A percentile compares a stretch with the other conserved stretches of the same genome.
Evolutionary conservation across 2,329 filamentous ascomycete species (phyloP).

Genomic region (Calonectria ilicicola): DNA sequence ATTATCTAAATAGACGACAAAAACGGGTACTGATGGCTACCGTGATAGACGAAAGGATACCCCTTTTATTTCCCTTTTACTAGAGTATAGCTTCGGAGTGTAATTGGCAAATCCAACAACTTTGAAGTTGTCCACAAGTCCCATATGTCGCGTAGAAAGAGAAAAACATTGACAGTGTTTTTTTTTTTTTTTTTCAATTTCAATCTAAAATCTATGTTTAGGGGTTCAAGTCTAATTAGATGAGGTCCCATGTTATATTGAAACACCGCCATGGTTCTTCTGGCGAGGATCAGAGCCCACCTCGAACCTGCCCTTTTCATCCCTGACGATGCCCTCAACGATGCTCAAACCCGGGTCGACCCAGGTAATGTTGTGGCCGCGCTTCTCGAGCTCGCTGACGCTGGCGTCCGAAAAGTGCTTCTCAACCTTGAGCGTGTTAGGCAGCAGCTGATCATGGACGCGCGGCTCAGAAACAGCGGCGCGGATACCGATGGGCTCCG

Average conservation of each 20-base stretch:
- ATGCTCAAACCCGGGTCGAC: constrained; percentile 72
- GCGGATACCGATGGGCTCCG: constrained; percentile 64
- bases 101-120: constrained; percentile 12
- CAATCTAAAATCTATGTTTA: not conserved
- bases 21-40: constrained; percentile 25
- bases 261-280: constrained; percentile 75
- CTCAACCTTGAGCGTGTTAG: constrained; percentile 77
- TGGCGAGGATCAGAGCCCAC: constrained; percentile 83
- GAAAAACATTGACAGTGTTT: not conserved
- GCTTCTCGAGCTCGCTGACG: constrained; percentile 69
- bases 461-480: constrained; percentile 75
- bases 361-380: constrained; percentile 80
- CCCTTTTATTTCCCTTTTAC: constrained; percentile 40
- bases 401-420: constrained; percentile 74
- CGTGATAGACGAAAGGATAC: constrained; percentile 52
- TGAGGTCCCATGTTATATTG: constrained; percentile 42
- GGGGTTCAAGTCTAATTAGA: not conserved
- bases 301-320: constrained; percentile 78
- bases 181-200: not conserved
- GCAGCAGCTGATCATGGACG: constrained; percentile 86
- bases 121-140: not conserved
- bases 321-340: constrained; percentile 71
- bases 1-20: constrained; percentile 45
- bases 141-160: not conserved
- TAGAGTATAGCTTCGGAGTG: constrained; percentile 28